Evolutionary conservation across 2,329 filamentous ascomycete species (phyloP).

Genomic region (Elsinoe necatrix): DNA sequence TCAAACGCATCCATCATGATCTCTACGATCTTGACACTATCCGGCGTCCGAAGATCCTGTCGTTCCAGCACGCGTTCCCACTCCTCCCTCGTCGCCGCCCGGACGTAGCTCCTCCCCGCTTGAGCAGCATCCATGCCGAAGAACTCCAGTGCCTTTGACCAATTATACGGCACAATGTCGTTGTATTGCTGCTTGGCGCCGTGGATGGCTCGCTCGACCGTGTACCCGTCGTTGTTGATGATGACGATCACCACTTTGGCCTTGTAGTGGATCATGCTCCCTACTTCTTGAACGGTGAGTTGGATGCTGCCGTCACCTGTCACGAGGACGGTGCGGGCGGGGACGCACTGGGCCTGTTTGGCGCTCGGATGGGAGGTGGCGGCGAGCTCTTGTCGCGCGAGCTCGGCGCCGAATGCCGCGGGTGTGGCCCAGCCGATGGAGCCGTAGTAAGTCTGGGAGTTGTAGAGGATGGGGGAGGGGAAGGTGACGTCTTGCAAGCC

Average conservation of each 20-base stretch:
- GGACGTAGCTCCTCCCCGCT: constrained; percentile 29
- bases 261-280: constrained; percentile 45
- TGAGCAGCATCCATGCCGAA: constrained; percentile 28
- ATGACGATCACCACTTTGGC: constrained; percentile 45
- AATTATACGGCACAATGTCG: constrained; percentile 37
- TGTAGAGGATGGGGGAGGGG: constrained; percentile 42
- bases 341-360: constrained; percentile 46
- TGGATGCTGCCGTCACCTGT: constrained; percentile 56
- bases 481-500: constrained; percentile 28
- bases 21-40: constrained; percentile 34
- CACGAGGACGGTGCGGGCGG: constrained; percentile 49
- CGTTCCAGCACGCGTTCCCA: constrained; percentile 30
- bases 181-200: constrained; percentile 48
- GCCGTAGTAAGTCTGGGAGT: constrained; percentile 38
- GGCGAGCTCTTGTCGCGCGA: constrained; percentile 44
- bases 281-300: constrained; percentile 60
- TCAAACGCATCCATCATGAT: constrained; percentile 36
- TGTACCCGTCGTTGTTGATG: constrained; percentile 54
- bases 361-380: constrained; percentile 20
- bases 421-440: constrained; percentile 37
- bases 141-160: constrained; percentile 34
- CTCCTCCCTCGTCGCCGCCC: constrained; percentile 32
- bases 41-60: constrained; percentile 26
- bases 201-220: constrained; percentile 51
- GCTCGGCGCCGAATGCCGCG: constrained; percentile 34